Conservation (phyloP, 371 early-diverging fungal genomes). For the Dipsacomyces acuminosporus region DNA sequence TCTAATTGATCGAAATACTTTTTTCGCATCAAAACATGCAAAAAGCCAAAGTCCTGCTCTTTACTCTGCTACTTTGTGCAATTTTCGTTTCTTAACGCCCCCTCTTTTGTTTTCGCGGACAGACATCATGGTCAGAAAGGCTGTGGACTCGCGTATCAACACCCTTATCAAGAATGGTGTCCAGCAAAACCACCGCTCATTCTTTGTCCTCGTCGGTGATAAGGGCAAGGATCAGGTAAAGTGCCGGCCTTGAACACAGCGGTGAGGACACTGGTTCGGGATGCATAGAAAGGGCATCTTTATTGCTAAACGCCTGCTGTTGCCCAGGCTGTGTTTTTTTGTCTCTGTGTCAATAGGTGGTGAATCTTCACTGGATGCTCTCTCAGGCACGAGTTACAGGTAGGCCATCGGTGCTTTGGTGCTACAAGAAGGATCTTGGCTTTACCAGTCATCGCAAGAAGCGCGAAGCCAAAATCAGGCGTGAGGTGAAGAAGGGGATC, state of each 20-base stretch:
- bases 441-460: conserved; percentile 94
- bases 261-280: too few species aligned
- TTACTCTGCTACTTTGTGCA: too few species aligned
- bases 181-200: conserved; percentile 84
- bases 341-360: conserved; percentile 54
- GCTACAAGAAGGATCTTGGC: conserved; percentile 97
- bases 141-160: conserved; percentile 89
- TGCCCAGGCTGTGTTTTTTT: not conserved
- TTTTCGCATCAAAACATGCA: too few species aligned
- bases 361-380: conserved; percentile 93
- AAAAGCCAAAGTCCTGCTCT: too few species aligned
- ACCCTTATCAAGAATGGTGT: conserved; percentile 91
- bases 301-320: not conserved
- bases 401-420: conserved; percentile 95
- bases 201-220: conserved; percentile 97
- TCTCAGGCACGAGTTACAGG: conserved; percentile 88
- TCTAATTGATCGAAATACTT: too few species aligned
- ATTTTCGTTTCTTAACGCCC: too few species aligned
- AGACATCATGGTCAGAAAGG: conserved; percentile 71
- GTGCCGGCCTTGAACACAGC: too few species aligned
- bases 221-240: conserved; percentile 88
- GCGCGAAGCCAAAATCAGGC: conserved; percentile 90
- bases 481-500: conserved; percentile 82
- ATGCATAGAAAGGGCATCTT: too few species aligned
- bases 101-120: too few species aligned